A percentile compares a stretch with the other conserved stretches of the same genome.
phyloP scores from a whole-genome alignment of 2,329 filamentous ascomycete genomes.

The Epichloe baconii region DNA sequence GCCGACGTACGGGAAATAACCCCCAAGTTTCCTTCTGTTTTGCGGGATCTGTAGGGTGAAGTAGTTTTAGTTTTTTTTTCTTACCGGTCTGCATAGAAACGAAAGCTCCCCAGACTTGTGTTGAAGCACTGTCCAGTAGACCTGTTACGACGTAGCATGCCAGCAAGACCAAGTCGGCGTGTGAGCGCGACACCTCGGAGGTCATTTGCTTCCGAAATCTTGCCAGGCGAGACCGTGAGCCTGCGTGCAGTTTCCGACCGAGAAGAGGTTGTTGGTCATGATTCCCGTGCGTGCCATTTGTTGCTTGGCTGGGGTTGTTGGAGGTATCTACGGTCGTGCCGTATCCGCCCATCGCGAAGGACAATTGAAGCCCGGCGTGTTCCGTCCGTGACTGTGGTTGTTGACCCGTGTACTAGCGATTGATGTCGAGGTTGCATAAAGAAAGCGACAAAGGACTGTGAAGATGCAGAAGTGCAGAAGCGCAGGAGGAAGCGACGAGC shows the following conservation, averaged over 20 bases:
- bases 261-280: conserved; percentile 19
- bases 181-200: conserved; percentile 41
- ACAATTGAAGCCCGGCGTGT: neutral
- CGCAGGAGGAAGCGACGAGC: neutral
- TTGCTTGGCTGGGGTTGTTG: neutral
- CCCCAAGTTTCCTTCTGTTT: no score
- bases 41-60: neutral
- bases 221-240: conserved; percentile 9
- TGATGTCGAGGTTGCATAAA: neutral
- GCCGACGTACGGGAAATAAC: no score
- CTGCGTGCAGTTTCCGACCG: conserved; percentile 8
- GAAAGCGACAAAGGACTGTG: neutral
- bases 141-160: conserved; percentile 67
- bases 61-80: conserved; percentile 8
- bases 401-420: neutral
- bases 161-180: conserved; percentile 57
- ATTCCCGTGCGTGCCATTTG: neutral
- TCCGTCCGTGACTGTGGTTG: neutral
- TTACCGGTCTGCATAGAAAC: conserved; percentile 72
- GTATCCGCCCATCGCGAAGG: conserved; percentile 7
- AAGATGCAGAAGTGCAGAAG: neutral
- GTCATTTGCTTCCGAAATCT: conserved; percentile 22
- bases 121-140: conserved; percentile 61
- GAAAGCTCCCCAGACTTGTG: conserved; percentile 67
- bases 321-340: conserved; percentile 5